phyloP scores from a whole-genome alignment of 495 filamentous ascomycete species.

The Letharia columbiana region DNA sequence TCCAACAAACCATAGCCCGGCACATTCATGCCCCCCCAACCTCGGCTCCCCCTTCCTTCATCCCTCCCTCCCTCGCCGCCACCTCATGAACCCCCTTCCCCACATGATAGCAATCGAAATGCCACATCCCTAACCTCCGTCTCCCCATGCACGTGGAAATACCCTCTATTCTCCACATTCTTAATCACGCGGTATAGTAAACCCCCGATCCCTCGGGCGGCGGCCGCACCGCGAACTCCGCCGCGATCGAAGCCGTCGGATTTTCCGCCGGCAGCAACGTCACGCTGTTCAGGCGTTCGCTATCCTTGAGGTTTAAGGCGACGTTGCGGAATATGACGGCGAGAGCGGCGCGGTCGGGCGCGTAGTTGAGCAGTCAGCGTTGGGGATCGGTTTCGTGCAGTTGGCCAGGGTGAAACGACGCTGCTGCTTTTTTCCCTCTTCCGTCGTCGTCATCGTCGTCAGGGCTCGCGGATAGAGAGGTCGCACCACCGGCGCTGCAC shows the following conservation, averaged over 20 bases:
- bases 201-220: constrained; percentile 10
- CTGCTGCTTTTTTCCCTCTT: background rate
- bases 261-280: constrained; percentile 4
- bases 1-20: constrained; percentile 23
- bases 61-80: constrained; percentile 16
- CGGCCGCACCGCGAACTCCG: constrained; percentile 1
- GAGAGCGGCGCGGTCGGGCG: constrained; percentile 23
- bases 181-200: constrained; percentile 7
- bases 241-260: background rate
- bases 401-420: constrained; percentile 24
- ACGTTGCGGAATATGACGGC: constrained; percentile 31
- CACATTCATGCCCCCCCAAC: constrained; percentile 17
- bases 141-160: constrained; percentile 11
- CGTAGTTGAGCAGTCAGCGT: constrained; percentile 37
- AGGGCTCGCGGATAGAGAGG: no score
- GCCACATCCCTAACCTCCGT: constrained; percentile 14
- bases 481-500: no score
- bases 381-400: constrained; percentile 17
- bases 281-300: constrained; percentile 28
- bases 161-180: constrained; percentile 18
- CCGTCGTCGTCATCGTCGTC: no score
- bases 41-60: constrained; percentile 13
- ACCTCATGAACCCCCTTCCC: constrained; percentile 11
- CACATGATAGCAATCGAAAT: constrained; percentile 17
- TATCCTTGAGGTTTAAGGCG: constrained; percentile 29